These are phyloP conservation scores for Sapria himalayana DNA, from an alignment of 345 rosid species.

Conservation along the genomic window DNA sequence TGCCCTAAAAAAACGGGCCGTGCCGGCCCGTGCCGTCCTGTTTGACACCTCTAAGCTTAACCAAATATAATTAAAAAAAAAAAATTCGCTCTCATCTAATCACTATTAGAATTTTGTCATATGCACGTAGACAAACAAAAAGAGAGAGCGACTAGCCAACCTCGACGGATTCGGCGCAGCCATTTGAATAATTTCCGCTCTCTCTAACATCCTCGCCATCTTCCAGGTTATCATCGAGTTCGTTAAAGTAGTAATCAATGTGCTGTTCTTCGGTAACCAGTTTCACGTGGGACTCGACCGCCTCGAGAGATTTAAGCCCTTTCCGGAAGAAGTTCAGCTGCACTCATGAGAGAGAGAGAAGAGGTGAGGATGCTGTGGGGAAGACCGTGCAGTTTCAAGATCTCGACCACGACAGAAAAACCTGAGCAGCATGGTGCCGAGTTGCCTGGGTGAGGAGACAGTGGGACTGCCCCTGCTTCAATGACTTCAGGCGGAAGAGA, in stretches of 20 bases:
- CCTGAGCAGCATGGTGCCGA: slow-evolving; percentile 98
- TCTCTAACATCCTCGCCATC: slow-evolving; percentile 29
- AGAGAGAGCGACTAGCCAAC: too few relatives aligned
- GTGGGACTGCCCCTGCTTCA: slow-evolving; percentile 79
- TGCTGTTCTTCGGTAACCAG: slow-evolving; percentile 49
- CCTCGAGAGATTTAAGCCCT: slow-evolving; percentile 71
- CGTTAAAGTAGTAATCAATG: slow-evolving; percentile 62
- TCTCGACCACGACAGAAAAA: too few relatives aligned
- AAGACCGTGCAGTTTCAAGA: too few relatives aligned
- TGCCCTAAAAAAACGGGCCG: too few relatives aligned
- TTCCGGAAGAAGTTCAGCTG: slow-evolving; percentile 74
- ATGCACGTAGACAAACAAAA: too few relatives aligned
- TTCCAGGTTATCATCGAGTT: slow-evolving; percentile 44
- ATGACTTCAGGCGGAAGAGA: slow-evolving; percentile 71
- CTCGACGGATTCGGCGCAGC: too few relatives aligned
- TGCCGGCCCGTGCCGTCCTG: too few relatives aligned
- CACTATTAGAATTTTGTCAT: too few relatives aligned
- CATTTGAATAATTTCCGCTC: slow-evolving; percentile 18
- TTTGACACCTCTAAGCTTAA: too few relatives aligned
- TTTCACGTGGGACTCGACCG: slow-evolving; percentile 49
- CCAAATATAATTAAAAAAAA: too few relatives aligned
- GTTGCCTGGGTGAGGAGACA: slow-evolving; percentile 88
- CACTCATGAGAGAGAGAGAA: slow-evolving; percentile 9
- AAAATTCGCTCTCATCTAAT: too few relatives aligned
- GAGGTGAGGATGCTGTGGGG: not conserved